These are phyloP conservation scores for Alternaria consortialis DNA, from an alignment of 2,329 filamentous ascomycete species.

Conservation along the genomic window DNA sequence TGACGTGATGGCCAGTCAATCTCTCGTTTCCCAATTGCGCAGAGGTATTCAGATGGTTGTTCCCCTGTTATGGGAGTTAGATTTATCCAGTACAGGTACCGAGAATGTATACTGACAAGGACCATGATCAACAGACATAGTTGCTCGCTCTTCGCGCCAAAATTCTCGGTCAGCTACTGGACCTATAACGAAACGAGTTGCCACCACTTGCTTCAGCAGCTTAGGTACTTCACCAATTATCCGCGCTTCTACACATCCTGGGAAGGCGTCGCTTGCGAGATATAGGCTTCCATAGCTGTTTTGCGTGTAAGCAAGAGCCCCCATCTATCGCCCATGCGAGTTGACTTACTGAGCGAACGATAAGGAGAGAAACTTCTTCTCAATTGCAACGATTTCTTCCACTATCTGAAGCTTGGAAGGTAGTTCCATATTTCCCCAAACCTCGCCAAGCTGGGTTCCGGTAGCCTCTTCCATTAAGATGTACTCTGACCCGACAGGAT, in stretches of 20 bases:
- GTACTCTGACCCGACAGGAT: conserved; percentile 39
- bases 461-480: conserved; percentile 26
- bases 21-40: conserved; percentile 46
- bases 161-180: conserved; percentile 48
- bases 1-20: conserved; percentile 47
- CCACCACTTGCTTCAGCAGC: conserved; percentile 43
- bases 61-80: conserved; percentile 39
- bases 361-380: conserved; percentile 50
- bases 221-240: conserved; percentile 34
- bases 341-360: conserved; percentile 45
- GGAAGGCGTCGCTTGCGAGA: conserved; percentile 43
- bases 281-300: conserved; percentile 53
- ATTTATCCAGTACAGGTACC: conserved; percentile 10
- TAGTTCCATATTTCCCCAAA: conserved; percentile 43
- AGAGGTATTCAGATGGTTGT: conserved; percentile 44
- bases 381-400: conserved; percentile 47
- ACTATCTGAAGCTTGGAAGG: conserved; percentile 41
- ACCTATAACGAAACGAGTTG: conserved; percentile 49
- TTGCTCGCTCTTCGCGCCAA: conserved; percentile 48
- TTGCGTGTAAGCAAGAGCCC: neutral
- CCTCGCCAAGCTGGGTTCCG: conserved; percentile 40
- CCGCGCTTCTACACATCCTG: conserved; percentile 42
- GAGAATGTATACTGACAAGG: conserved; percentile 47
- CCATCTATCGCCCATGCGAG: conserved; percentile 17
- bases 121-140: conserved; percentile 51